These are phyloP conservation scores for Tulasnella sp. DNA, from an alignment of 768 basidiomycete genomes.

Conservation along the genomic window DNA sequence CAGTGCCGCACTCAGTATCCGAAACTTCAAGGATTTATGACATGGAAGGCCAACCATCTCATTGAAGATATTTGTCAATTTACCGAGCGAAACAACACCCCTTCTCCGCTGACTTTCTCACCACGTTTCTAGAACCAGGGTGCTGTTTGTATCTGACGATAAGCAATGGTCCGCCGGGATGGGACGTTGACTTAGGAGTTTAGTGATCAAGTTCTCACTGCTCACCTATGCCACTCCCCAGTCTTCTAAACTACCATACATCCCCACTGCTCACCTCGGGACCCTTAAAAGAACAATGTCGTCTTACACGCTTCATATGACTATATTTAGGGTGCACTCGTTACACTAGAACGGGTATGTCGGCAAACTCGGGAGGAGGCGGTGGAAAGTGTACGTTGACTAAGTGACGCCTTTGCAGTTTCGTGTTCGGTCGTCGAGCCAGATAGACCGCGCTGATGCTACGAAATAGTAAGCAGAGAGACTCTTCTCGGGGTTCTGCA, in stretches of 20 bases:
- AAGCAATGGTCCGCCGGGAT: neutral
- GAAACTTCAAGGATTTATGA: too few relatives aligned
- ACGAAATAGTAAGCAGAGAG: slow-evolving; percentile 85
- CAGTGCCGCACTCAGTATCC: too few relatives aligned
- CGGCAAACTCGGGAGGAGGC: neutral
- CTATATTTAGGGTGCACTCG: too few relatives aligned
- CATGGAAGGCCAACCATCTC: too few relatives aligned
- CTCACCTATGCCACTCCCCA: slow-evolving; percentile 35
- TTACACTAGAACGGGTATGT: too few relatives aligned
- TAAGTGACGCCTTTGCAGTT: neutral
- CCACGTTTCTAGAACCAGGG: neutral
- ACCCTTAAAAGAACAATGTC: slow-evolving; percentile 18
- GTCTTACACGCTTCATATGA: too few relatives aligned
- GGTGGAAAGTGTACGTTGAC: too few relatives aligned
- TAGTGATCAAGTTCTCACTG: neutral
- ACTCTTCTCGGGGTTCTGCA: neutral
- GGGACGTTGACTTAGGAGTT: neutral
- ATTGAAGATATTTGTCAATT: neutral
- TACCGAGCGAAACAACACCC: neutral
- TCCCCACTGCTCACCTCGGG: slow-evolving; percentile 54
- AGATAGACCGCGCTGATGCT: slow-evolving; percentile 85
- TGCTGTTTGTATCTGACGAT: neutral
- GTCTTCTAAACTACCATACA: slow-evolving; percentile 92
- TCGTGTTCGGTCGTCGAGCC: slow-evolving; percentile 12
- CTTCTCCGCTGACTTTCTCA: neutral